These are phyloP conservation scores for Leccinum subrobustum DNA, from an alignment of 1,284 basidiomycete species.

Conservation along the genomic window DNA sequence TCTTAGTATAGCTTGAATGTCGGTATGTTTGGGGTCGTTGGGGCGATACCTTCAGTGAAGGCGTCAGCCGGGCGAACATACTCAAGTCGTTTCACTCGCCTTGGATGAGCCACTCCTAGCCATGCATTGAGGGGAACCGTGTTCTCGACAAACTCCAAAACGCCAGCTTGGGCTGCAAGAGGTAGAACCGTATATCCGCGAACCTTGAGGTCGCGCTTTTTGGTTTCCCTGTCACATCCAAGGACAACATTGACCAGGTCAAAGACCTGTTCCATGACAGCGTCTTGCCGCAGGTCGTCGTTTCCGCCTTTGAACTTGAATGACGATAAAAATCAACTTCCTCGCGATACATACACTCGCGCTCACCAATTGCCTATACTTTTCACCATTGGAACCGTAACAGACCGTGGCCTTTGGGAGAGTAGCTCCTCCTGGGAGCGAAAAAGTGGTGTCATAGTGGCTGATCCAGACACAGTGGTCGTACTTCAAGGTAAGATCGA, in stretches of 20 bases:
- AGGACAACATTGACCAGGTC: constrained; percentile 85
- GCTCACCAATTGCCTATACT: constrained; percentile 82
- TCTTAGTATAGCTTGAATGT: constrained; percentile 22
- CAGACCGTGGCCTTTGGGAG: constrained; percentile 83
- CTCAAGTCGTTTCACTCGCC: constrained; percentile 36
- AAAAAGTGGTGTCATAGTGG: constrained; percentile 60
- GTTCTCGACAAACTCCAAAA: constrained; percentile 90
- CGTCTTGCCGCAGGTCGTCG: constrained; percentile 94
- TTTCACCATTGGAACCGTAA: constrained; percentile 63
- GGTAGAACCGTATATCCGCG: constrained; percentile 91
- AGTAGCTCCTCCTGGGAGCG: constrained; percentile 78
- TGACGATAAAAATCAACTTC: background rate
- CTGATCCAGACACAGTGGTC: constrained; percentile 64
- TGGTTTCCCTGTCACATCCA: constrained; percentile 70
- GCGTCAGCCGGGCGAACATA: constrained; percentile 20
- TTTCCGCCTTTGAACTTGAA: constrained; percentile 87
- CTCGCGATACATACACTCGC: background rate
- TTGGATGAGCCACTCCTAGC: constrained; percentile 61
- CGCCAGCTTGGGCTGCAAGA: constrained; percentile 76
- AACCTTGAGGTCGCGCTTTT: constrained; percentile 70
- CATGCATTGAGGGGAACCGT: constrained; percentile 69
- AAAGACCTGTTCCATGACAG: constrained; percentile 99
- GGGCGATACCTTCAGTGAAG: constrained; percentile 41
- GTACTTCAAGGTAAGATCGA: constrained; percentile 76
- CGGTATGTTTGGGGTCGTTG: constrained; percentile 29